Base-by-base conservation (phyloP, 176 grass and related monocot genomes). In the Ampelocalamus luodianensis region DNA sequence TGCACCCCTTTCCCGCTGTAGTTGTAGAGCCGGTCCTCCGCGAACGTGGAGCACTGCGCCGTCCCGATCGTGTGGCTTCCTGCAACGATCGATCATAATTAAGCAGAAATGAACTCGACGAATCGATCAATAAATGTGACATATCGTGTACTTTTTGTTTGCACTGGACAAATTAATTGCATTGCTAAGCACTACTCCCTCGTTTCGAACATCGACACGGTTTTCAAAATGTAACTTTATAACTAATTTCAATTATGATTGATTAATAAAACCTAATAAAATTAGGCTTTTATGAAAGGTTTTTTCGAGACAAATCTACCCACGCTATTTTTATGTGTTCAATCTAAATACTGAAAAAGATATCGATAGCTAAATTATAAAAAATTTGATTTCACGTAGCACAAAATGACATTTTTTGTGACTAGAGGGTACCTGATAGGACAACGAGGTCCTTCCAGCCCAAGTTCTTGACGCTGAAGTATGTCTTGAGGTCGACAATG, bases 401-500 rank as follows among this genome's bases (percentile, higher is more conserved):
- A 34, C 32, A 34, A 34, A 34, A 34, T 3, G 32, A 34, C 2
- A 3, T 34, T 34, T 34, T 34, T 34, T 34, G 32, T 34, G 32
- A 34, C 32, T 2, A 34, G 32, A 34, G 32, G 32, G 32, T 71
- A 60, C 88, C 88, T 12, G 90, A 89, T 1, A 92, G 73, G 0
- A 92, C 83, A 5, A 92, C 90, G 3, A 92, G 83, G 65, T 92
- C 90, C 42, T 82, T 89, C 82, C 82, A 82, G 3, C 61, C 66
- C 55, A 92, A 29, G 46, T 65, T 77, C 83, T 92, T 92, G 71
- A 89, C 76, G 87, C 87, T 89, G 72, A 86, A 92, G 83, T 90
- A 92, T 48, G 74, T 92, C 67, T 86, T 92, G 13, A 92, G 78
- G 27, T 88, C 87, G 1, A 89, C 87, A 24, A 92, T 86, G 59